These are phyloP conservation scores for Chlamydomonas applanata DNA, from an alignment of 139 green algal genomes.

Conservation along the genomic window DNA sequence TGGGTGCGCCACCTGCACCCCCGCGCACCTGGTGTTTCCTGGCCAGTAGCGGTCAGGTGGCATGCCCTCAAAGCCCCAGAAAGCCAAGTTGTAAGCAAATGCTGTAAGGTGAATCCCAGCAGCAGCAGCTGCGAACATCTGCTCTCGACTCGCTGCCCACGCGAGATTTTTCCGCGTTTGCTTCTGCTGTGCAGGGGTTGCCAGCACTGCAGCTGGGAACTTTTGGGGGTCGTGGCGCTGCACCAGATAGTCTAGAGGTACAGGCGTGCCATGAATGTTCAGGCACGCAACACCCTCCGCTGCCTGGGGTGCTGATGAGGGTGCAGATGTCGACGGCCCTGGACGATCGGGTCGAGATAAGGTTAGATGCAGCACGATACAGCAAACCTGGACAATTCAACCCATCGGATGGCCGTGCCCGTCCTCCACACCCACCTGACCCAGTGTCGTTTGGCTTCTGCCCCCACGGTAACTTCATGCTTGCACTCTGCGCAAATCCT, in stretches of 20 bases:
- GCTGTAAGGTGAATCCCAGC: conserved; percentile 44
- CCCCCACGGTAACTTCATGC: no score
- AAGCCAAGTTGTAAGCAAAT: conserved; percentile 53
- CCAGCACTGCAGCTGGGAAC: conserved; percentile 18
- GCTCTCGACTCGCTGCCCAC: conserved; percentile 39
- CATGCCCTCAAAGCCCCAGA: conserved; percentile 54
- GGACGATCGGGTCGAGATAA: no score
- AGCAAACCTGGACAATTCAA: no score
- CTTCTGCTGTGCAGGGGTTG: conserved; percentile 20
- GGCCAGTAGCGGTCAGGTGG: conserved; percentile 48
- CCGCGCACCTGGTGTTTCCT: conserved; percentile 25
- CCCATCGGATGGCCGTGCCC: no score
- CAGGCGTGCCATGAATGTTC: conserved; percentile 15
- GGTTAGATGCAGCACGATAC: no score
- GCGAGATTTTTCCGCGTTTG: conserved; percentile 16
- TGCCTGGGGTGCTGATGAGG: not conserved
- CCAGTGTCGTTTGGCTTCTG: no score
- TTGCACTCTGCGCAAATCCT: no score
- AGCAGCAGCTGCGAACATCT: conserved; percentile 42
- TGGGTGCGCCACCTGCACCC: no score
- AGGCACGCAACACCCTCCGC: not conserved
- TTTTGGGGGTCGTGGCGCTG: conserved; percentile 25
- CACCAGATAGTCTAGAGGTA: conserved; percentile 43
- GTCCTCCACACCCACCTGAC: no score
- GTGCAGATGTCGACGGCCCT: no score